A percentile compares a stretch with the other conserved stretches of the same genome.
Evolutionary conservation across 192 early-diverging fungal species (phyloP).

Genomic region (Coemansia sp.): DNA sequence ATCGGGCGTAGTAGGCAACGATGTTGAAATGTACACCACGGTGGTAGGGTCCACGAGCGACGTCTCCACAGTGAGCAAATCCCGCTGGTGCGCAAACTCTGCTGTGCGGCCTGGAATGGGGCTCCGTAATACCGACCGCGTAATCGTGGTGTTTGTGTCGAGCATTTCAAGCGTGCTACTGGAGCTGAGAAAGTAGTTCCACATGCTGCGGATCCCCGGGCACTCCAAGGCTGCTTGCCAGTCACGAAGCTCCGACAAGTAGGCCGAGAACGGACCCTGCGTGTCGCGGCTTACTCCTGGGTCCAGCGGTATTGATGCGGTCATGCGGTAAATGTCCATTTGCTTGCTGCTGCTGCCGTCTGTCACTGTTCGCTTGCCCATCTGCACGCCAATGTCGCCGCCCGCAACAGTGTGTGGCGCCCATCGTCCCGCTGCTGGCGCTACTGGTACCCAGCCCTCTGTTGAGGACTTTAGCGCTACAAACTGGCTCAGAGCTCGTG

Average conservation of each 20-base stretch:
- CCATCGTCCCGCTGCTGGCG: conserved; percentile 3
- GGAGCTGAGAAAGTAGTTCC: conserved; percentile 44
- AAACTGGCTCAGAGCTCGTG: conserved; percentile 42
- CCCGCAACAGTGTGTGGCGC: conserved; percentile 7
- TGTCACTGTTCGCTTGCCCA: background rate
- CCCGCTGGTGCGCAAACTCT: conserved; percentile 38
- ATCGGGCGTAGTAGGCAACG: conserved; percentile 30
- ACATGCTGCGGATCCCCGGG: conserved; percentile 41
- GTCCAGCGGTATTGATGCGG: conserved; percentile 44
- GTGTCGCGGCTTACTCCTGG: conserved; percentile 32
- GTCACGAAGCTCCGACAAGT: conserved; percentile 50
- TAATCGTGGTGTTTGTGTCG: conserved; percentile 43
- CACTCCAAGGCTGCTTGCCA: conserved; percentile 52
- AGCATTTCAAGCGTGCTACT: conserved; percentile 46
- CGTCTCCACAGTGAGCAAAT: conserved; percentile 50
- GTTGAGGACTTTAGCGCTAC: conserved; percentile 43
- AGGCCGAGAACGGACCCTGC: conserved; percentile 40
- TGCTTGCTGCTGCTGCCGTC: background rate
- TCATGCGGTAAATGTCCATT: conserved; percentile 39
- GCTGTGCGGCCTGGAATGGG: conserved; percentile 32
- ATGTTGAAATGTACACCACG: conserved; percentile 43
- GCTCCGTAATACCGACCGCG: conserved; percentile 29
- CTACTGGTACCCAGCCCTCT: conserved; percentile 37
- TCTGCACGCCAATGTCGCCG: conserved; percentile 42
- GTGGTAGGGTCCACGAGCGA: conserved; percentile 52